phyloP scores from a whole-genome alignment of 2,329 filamentous ascomycete genomes.

The Trichoderma sp. region DNA sequence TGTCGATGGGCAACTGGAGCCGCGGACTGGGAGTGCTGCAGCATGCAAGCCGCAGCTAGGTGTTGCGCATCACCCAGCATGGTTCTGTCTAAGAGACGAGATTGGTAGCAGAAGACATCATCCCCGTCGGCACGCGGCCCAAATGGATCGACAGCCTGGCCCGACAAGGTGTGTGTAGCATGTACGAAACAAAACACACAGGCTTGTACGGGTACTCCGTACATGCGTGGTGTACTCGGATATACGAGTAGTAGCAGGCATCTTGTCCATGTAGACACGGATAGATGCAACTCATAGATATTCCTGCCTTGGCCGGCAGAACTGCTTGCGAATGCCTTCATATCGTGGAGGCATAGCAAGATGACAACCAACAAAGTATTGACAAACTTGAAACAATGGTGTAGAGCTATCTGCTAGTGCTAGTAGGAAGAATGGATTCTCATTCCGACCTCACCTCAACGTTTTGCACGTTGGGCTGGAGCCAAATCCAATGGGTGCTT shows the following conservation, averaged over 20 bases:
- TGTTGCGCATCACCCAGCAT: constrained; percentile 8
- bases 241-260: neutral
- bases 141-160: constrained; percentile 19
- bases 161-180: neutral
- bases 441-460: neutral
- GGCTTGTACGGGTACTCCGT: neutral
- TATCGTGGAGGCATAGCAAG: neutral
- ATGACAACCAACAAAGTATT: neutral
- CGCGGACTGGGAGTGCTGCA: neutral
- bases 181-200: neutral
- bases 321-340: neutral
- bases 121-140: constrained; percentile 4
- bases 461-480: neutral
- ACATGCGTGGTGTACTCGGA: neutral
- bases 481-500: neutral
- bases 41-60: neutral
- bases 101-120: neutral
- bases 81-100: neutral
- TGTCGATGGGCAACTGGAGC: constrained; percentile 1
- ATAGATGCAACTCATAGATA: neutral
- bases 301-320: neutral
- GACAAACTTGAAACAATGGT: neutral
- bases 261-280: neutral
- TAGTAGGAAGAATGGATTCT: neutral
- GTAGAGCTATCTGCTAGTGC: neutral